Conservation (phyloP, 2,329 filamentous ascomycete species). For the Fusarium incarnatum region DNA sequence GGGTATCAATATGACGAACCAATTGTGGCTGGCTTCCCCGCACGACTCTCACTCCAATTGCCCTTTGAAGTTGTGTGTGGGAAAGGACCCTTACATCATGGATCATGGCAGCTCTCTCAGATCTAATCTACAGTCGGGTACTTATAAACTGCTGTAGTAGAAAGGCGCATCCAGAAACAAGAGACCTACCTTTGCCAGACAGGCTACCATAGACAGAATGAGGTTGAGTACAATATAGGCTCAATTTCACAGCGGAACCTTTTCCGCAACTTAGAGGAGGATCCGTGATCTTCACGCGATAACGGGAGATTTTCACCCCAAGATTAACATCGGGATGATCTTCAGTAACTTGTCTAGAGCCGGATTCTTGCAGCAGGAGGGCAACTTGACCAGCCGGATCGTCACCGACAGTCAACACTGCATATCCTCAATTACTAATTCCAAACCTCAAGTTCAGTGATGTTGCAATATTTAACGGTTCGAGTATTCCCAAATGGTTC, state of each 20-base stretch:
- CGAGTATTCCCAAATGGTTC: not conserved
- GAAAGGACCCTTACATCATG: not conserved
- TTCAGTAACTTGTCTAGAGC: not conserved
- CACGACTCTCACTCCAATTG: slow-evolving; percentile 35
- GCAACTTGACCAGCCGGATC: slow-evolving; percentile 15
- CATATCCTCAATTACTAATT: not conserved
- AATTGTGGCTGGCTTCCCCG: slow-evolving; percentile 30
- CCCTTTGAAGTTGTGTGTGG: not conserved
- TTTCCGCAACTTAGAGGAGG: not conserved
- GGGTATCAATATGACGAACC: slow-evolving; percentile 2
- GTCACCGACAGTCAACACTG: slow-evolving; percentile 14
- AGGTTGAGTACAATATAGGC: not conserved
- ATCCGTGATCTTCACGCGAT: not conserved
- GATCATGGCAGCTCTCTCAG: not conserved
- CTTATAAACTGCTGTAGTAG: not conserved
- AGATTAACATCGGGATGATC: slow-evolving; percentile 21
- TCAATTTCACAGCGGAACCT: not conserved
- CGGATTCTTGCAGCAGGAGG: not conserved
- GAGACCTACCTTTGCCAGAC: not conserved
- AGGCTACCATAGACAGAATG: not conserved
- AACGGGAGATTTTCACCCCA: slow-evolving; percentile 31
- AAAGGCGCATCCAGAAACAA: not conserved
- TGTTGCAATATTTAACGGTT: not conserved
- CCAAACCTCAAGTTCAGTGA: not conserved
- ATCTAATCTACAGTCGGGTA: not conserved